Percentiles rank a stretch among this genome's conserved stretches.
Conservation (phyloP, 176 grass and related monocot genomes). For the Juncus effusus region DNA sequence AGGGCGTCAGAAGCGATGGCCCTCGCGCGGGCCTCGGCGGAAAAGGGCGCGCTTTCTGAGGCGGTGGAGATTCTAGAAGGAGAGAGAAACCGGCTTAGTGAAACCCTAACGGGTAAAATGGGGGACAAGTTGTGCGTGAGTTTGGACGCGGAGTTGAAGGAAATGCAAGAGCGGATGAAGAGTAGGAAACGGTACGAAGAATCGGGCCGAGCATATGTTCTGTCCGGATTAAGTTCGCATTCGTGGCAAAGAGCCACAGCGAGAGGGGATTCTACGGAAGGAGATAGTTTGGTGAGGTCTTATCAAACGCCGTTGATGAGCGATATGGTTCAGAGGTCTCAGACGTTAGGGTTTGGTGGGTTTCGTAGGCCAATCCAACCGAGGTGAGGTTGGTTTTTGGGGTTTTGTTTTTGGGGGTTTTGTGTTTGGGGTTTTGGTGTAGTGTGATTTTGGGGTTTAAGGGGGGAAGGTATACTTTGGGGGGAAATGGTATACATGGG, state of each 20-base stretch:
- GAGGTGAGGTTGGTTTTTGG: constrained; percentile 24
- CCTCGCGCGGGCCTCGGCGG: constrained; percentile 54
- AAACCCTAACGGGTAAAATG: constrained; percentile 45
- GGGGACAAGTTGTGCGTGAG: constrained; percentile 60
- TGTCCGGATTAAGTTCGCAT: constrained; percentile 87
- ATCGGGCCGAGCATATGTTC: constrained; percentile 77
- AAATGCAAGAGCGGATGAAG: constrained; percentile 95
- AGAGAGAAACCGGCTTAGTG: constrained; percentile 37
- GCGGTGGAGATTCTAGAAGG: constrained; percentile 70
- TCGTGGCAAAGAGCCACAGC: constrained; percentile 90
- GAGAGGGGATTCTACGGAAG: constrained; percentile 70
- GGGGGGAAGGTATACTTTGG: constrained; percentile 28
- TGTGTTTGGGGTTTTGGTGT: constrained; percentile 30
- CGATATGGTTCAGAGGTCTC: constrained; percentile 73
- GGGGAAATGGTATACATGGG: constrained; percentile 50
- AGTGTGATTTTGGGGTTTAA: constrained; percentile 27
- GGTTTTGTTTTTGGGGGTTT: constrained; percentile 27
- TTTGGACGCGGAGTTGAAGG: constrained; percentile 73
- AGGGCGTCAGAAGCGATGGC: constrained; percentile 55
- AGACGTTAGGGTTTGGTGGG: constrained; percentile 38
- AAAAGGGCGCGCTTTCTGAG: constrained; percentile 58
- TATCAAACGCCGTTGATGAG: constrained; percentile 90
- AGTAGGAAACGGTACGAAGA: constrained; percentile 56
- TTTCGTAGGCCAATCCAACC: constrained; percentile 14
- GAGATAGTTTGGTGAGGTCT: constrained; percentile 51